Percentiles rank a stretch among this genome's conserved stretches.
These are phyloP conservation scores for Hericium coralloides DNA, from an alignment of 768 basidiomycete genomes.

Conservation along the genomic window DNA sequence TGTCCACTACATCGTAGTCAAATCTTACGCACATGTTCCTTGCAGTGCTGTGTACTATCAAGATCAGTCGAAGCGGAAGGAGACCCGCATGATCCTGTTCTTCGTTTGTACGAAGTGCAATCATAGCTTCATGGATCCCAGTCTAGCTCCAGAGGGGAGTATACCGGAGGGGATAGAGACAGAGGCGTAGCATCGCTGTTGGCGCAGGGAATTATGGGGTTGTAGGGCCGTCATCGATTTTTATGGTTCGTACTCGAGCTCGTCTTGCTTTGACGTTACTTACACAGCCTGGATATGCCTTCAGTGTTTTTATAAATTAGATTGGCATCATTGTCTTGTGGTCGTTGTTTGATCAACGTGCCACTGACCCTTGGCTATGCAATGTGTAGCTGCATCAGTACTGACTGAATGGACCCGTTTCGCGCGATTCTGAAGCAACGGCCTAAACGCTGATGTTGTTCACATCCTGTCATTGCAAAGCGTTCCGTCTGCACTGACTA, in stretches of 20 bases:
- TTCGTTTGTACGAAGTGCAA: conserved; percentile 84
- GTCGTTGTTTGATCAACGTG: no score
- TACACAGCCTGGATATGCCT: neutral
- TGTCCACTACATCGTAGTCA: neutral
- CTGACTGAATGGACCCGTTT: no score
- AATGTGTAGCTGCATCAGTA: no score
- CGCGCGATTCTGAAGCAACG: no score
- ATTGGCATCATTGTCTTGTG: no score
- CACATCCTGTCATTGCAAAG: no score
- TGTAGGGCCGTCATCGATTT: neutral
- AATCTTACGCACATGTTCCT: neutral
- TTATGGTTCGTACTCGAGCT: neutral
- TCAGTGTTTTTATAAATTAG: neutral
- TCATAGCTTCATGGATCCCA: conserved; percentile 65
- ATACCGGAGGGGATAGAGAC: conserved; percentile 18
- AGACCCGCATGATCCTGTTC: conserved; percentile 91
- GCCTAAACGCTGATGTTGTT: no score
- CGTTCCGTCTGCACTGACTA: no score
- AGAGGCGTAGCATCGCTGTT: neutral
- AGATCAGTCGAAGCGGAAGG: conserved; percentile 94
- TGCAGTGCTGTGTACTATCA: conserved; percentile 87
- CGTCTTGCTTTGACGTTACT: neutral
- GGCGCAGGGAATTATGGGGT: neutral
- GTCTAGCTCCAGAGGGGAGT: conserved; percentile 37
- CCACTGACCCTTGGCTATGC: no score